Conservation (phyloP, 768 basidiomycete genomes). For the Termitomyces eurrhizus region DNA sequence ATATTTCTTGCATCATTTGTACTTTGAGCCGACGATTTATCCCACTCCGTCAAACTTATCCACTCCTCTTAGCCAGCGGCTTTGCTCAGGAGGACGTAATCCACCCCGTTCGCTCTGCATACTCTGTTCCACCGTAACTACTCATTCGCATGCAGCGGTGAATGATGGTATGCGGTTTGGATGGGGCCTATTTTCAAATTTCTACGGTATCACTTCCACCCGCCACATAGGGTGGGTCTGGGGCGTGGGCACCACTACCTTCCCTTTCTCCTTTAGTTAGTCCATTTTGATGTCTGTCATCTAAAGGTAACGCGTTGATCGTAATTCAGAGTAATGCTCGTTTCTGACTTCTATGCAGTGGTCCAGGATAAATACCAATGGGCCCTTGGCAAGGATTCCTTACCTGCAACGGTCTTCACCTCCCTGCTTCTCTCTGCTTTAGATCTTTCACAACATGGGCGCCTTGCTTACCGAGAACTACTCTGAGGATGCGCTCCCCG, state of each 20-base stretch:
- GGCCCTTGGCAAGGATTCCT: background rate
- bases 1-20: background rate
- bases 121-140: background rate
- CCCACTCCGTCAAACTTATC: background rate
- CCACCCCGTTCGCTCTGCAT: background rate
- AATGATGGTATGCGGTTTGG: background rate
- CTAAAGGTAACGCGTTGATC: background rate
- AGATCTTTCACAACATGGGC: background rate
- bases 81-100: background rate
- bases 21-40: background rate
- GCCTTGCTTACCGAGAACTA: background rate
- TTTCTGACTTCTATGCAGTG: background rate
- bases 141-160: background rate
- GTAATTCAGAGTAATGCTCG: background rate
- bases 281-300: background rate
- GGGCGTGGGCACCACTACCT: background rate
- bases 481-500: background rate
- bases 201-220: background rate
- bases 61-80: background rate
- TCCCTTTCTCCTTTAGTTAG: background rate
- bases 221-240: background rate
- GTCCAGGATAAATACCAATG: background rate
- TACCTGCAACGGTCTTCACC: background rate
- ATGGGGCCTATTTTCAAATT: background rate
- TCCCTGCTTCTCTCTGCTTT: background rate